Conservation (phyloP, 805 yeast genomes). For the Saturnispora diversa region DNA sequence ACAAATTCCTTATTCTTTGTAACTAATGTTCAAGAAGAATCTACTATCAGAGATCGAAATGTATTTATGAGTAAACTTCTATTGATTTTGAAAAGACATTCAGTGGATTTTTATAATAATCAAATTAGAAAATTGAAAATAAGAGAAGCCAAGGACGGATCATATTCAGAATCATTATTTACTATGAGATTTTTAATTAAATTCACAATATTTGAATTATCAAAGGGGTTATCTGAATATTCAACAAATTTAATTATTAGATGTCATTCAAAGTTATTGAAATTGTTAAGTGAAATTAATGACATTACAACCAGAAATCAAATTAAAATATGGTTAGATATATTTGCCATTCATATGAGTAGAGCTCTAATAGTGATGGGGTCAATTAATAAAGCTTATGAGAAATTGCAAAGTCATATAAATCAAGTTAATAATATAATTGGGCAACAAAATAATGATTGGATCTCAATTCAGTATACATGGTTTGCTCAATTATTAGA, state of each 20-base stretch:
- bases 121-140: slow-evolving; percentile 35
- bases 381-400: slow-evolving; percentile 49
- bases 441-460: slow-evolving; percentile 30
- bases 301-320: slow-evolving; percentile 25
- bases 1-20: slow-evolving; percentile 9
- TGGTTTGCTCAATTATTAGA: slow-evolving; percentile 56
- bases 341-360: slow-evolving; percentile 53
- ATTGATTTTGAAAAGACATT: slow-evolving; percentile 33
- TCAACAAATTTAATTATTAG: slow-evolving; percentile 45
- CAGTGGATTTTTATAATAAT: slow-evolving; percentile 37
- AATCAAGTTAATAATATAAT: slow-evolving; percentile 38
- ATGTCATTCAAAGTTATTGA: slow-evolving; percentile 44
- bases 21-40: slow-evolving; percentile 5
- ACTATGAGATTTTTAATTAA: slow-evolving; percentile 45
- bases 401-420: slow-evolving; percentile 59
- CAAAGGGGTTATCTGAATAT: slow-evolving; percentile 37
- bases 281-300: slow-evolving; percentile 27
- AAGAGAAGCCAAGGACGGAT: slow-evolving; percentile 27
- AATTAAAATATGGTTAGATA: slow-evolving; percentile 46
- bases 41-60: slow-evolving; percentile 8
- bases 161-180: slow-evolving; percentile 30
- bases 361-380: slow-evolving; percentile 52
- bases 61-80: slow-evolving; percentile 32
- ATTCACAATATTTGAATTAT: slow-evolving; percentile 42
- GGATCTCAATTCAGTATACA: slow-evolving; percentile 59